Evolutionary conservation across 2,329 filamentous ascomycete species (phyloP).

Genomic region (Pestalotiopsis sp.): DNA sequence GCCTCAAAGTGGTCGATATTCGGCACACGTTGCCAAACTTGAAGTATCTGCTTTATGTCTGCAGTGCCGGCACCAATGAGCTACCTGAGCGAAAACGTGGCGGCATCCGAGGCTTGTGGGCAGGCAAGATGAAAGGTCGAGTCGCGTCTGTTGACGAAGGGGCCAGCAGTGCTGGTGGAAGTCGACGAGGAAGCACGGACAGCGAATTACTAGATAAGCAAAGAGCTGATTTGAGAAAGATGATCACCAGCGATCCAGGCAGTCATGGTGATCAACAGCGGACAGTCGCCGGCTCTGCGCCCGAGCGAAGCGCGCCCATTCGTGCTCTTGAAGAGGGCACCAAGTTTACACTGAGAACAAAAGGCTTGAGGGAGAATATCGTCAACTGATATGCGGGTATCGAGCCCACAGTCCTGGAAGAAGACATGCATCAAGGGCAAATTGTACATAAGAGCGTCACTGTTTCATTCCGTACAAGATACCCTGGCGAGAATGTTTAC

Average conservation of each 20-base stretch:
- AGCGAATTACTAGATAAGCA: conserved; percentile 37
- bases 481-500: not conserved
- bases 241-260: conserved; percentile 31
- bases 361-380: conserved; percentile 56
- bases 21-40: conserved; percentile 91
- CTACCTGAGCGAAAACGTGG: conserved; percentile 64
- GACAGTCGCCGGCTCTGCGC: not conserved
- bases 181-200: conserved; percentile 33
- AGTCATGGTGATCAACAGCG: conserved; percentile 15
- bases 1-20: conserved; percentile 83
- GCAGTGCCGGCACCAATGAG: conserved; percentile 74
- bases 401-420: not conserved
- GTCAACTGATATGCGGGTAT: conserved; percentile 15
- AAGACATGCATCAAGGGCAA: not conserved
- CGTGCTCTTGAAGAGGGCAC: conserved; percentile 49
- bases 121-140: conserved; percentile 45
- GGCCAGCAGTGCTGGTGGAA: conserved; percentile 38
- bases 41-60: conserved; percentile 88
- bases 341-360: conserved; percentile 55
- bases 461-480: not conserved
- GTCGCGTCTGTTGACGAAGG: conserved; percentile 36
- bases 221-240: conserved; percentile 43
- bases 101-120: conserved; percentile 61
- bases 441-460: not conserved
- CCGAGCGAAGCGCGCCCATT: conserved; percentile 20